phyloP scores from a whole-genome alignment of 1,284 basidiomycete genomes.

The Trametes sp. region DNA sequence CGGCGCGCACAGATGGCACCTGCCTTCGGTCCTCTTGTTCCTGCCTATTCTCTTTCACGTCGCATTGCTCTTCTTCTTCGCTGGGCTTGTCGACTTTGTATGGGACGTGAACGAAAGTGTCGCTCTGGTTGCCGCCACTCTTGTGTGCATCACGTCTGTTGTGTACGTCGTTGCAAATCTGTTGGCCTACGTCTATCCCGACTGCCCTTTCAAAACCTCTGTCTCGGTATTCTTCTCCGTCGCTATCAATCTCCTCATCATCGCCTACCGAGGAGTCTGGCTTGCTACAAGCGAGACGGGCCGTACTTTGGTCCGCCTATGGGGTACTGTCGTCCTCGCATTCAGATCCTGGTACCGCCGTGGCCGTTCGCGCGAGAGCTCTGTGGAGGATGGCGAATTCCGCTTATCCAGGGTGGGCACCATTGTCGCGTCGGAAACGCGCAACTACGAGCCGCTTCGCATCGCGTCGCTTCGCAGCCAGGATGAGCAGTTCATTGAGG shows the following conservation, averaged over 20 bases:
- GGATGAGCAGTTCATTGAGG: conserved; percentile 2
- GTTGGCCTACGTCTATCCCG: conserved; percentile 18
- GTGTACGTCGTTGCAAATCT: conserved; percentile 7
- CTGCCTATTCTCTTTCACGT: conserved; percentile 26
- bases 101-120: conserved; percentile 15
- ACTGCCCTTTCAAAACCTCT: conserved; percentile 27
- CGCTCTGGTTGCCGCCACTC: conserved; percentile 1
- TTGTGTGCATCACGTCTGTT: background rate
- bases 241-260: background rate
- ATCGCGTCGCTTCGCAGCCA: background rate
- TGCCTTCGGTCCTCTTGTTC: conserved; percentile 12
- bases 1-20: conserved; percentile 19
- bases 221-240: conserved; percentile 9
- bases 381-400: too few species aligned
- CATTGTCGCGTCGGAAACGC: background rate
- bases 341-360: too few species aligned
- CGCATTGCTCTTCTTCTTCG: conserved; percentile 25
- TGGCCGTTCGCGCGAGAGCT: too few species aligned
- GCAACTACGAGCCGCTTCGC: too few species aligned
- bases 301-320: too few species aligned
- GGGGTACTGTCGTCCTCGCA: too few species aligned
- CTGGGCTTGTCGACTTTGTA: conserved; percentile 26
- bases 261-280: background rate
- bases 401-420: too few species aligned
- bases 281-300: too few species aligned